Percentiles rank a stretch among this genome's conserved stretches.
phyloP scores from a whole-genome alignment of 768 basidiomycete species.

The Suillus luteus region DNA sequence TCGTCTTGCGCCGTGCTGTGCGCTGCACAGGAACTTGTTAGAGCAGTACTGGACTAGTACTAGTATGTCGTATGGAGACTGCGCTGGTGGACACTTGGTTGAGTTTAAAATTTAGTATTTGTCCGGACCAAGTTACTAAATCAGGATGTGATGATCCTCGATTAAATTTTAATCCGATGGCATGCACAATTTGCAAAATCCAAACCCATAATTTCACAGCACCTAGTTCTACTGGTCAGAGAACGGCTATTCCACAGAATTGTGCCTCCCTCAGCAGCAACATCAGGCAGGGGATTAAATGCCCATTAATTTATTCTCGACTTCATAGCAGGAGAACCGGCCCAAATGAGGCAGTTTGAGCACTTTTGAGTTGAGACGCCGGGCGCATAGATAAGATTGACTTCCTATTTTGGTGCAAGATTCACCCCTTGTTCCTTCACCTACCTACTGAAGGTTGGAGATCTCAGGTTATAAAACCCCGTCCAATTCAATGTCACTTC shows the following conservation, averaged over 20 bases:
- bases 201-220: background rate
- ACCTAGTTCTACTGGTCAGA: background rate
- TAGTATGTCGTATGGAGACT: background rate
- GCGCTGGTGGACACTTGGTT: background rate
- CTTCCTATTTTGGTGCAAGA: slow-evolving; percentile 2
- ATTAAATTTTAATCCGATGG: slow-evolving; percentile 4
- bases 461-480: slow-evolving; percentile 3
- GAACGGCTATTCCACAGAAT: background rate
- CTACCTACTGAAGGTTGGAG: background rate
- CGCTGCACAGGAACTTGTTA: background rate
- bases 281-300: background rate
- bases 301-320: background rate
- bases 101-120: slow-evolving; percentile 5
- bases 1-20: background rate
- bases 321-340: background rate
- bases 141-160: slow-evolving; percentile 3
- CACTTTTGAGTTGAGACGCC: slow-evolving; percentile 2
- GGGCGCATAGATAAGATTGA: slow-evolving; percentile 6
- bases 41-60: background rate
- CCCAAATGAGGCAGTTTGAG: background rate
- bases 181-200: background rate
- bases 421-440: background rate
- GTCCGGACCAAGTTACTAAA: background rate
- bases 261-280: background rate
- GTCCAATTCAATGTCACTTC: slow-evolving; percentile 7